Base-by-base conservation (phyloP, 208 protist genomes). In the Leishmania major region DNA sequence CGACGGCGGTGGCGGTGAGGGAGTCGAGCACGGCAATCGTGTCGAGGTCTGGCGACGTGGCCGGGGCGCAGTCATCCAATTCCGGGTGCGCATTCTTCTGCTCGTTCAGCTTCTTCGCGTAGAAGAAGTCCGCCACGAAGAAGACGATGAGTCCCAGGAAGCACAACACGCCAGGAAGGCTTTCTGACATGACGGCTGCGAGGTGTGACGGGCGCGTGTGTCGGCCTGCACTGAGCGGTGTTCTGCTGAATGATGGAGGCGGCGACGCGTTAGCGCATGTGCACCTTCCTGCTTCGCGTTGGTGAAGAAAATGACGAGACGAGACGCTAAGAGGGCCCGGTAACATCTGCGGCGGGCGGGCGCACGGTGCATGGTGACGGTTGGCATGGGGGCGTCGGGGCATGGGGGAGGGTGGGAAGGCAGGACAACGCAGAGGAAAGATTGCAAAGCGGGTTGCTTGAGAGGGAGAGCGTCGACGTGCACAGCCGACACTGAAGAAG, bases 21-120 rank as follows among this genome's bases (percentile, higher is more conserved):
- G 84, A 87, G 76, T 93, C 86, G 17, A 94, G 73, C 47, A 92
- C 89, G 55, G 84, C 84, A 28, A 84, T 81, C n/a, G 93, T 87
- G 81, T 96, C 93, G 69, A 94, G 76, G 81, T 96, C 93, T 0
- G 93, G 93, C 10, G 89, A 88, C 19, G 88, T 84, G 64, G 78
- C 69, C 6, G 93, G 93, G 15, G 90, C 87, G 79, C 92, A 95
- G 72, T 94, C 91, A 11, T 96, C 91, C 31, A 96, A 77, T 83
- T 94, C 89, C 13, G 90, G 89, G 84, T 92, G 88, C 43, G 85
- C 89, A 64, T 88, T 78, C 80, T 95, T 95, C 62, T 89, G 86
- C 37, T 79, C 43, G 74, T 87, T 89, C 25, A 96, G 88, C 37
- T 84, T 62, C 60, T 82, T 84, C 1, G 93, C 91, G 45, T 92